phyloP scores from a whole-genome alignment of 352 stramenopile genomes.

The Pythium utonaiense region DNA sequence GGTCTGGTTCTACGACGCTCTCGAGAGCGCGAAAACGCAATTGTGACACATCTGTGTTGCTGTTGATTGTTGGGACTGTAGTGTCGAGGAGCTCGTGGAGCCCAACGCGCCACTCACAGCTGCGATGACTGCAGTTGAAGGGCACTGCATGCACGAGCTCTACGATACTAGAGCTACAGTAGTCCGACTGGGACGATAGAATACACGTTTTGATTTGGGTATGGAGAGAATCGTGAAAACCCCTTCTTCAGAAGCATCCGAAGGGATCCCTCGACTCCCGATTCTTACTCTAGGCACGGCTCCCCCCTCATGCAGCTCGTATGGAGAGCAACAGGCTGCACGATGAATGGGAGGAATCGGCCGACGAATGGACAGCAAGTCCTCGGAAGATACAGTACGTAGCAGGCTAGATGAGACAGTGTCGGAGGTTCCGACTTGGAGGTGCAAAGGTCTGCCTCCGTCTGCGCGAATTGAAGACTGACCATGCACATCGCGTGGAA shows the following conservation, averaged over 20 bases:
- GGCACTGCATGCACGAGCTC: no score
- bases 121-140: no score
- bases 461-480: conserved; percentile 15
- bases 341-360: conserved; percentile 25
- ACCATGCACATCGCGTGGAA: not conserved
- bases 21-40: no score
- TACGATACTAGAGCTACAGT: no score
- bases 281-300: conserved; percentile 36
- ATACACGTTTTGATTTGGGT: conserved; percentile 5
- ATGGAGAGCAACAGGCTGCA: conserved; percentile 21
- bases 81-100: no score
- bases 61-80: no score
- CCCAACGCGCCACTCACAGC: no score
- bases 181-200: not conserved
- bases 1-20: no score
- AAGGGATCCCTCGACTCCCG: conserved; percentile 50
- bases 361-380: not conserved
- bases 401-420: not conserved
- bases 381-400: not conserved
- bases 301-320: conserved; percentile 15
- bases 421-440: no score
- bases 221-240: conserved; percentile 61
- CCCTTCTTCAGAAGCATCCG: conserved; percentile 47
- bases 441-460: no score
- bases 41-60: no score